Evolutionary conservation across 192 early-diverging fungal species (phyloP).

Genomic region (Podila epigama): DNA sequence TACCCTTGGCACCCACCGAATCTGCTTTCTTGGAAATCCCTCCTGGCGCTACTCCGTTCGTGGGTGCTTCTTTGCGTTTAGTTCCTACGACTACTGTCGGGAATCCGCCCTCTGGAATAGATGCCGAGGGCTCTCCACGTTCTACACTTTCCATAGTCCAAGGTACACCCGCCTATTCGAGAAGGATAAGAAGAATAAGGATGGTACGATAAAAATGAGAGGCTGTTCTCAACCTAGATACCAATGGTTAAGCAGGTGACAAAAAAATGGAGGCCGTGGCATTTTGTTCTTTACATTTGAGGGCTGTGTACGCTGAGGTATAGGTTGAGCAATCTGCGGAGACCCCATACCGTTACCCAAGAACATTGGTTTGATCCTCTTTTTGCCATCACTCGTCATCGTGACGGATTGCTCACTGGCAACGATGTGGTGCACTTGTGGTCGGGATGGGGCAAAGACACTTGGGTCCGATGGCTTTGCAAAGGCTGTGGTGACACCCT

Average conservation of each 20-base stretch:
- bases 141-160: constrained; percentile 20
- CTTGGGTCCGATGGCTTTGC: constrained; percentile 20
- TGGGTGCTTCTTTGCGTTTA: constrained; percentile 52
- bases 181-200: neutral
- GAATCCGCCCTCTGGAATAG: constrained; percentile 50
- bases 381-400: constrained; percentile 81
- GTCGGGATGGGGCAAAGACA: constrained; percentile 15
- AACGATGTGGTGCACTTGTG: constrained; percentile 15
- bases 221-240: no score
- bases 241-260: no score
- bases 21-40: constrained; percentile 31
- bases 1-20: constrained; percentile 15
- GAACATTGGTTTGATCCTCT: constrained; percentile 81
- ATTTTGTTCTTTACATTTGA: neutral
- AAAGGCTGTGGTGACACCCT: constrained; percentile 28
- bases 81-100: constrained; percentile 52
- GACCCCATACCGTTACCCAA: constrained; percentile 52
- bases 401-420: constrained; percentile 65
- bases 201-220: no score
- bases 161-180: neutral
- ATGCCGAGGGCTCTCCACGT: constrained; percentile 46
- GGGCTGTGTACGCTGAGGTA: constrained; percentile 1
- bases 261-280: no score
- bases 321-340: constrained; percentile 12
- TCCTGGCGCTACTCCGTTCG: constrained; percentile 9